These are phyloP conservation scores for Hypoxylon perforatum DNA, from an alignment of 495 filamentous ascomycete genomes.

Conservation along the genomic window DNA sequence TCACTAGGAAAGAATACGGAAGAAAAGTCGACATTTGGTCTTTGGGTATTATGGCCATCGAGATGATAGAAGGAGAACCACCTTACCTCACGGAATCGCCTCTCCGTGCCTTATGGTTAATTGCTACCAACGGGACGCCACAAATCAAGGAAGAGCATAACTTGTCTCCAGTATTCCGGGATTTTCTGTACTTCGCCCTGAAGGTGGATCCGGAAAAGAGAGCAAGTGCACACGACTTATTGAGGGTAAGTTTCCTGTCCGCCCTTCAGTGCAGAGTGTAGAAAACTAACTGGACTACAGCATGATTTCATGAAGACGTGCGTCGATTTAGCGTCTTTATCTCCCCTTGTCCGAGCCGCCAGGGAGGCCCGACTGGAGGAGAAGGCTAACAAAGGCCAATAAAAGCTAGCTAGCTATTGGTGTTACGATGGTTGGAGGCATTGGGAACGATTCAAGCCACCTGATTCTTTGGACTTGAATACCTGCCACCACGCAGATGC, in stretches of 20 bases:
- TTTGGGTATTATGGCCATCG: constrained; percentile 99
- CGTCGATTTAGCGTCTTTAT: constrained; percentile 67
- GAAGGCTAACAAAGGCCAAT: constrained; percentile 73
- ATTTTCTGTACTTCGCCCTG: constrained; percentile 89
- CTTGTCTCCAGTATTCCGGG: constrained; percentile 81
- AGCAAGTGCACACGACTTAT: constrained; percentile 90
- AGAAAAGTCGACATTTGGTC: constrained; percentile 99
- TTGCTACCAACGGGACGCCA: constrained; percentile 96
- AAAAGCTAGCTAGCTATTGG: constrained; percentile 11
- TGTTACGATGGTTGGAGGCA: constrained; percentile 1
- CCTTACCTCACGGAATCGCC: constrained; percentile 97
- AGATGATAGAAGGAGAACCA: constrained; percentile 99
- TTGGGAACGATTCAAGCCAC: constrained; percentile 20
- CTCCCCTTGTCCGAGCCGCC: constrained; percentile 89
- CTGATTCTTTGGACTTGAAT: constrained; percentile 26
- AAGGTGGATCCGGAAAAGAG: constrained; percentile 98
- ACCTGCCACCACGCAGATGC: constrained; percentile 4
- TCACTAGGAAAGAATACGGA: constrained; percentile 96
- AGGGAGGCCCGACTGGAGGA: constrained; percentile 85
- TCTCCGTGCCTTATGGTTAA: constrained; percentile 91
- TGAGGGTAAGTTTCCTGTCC: constrained; percentile 71
- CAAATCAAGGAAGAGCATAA: constrained; percentile 92
- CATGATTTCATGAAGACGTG: constrained; percentile 93
- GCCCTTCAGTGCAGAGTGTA: constrained; percentile 35
- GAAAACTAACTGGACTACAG: constrained; percentile 59